phyloP scores from a whole-genome alignment of 163 green algal species.

The Chlorella variabilis region DNA sequence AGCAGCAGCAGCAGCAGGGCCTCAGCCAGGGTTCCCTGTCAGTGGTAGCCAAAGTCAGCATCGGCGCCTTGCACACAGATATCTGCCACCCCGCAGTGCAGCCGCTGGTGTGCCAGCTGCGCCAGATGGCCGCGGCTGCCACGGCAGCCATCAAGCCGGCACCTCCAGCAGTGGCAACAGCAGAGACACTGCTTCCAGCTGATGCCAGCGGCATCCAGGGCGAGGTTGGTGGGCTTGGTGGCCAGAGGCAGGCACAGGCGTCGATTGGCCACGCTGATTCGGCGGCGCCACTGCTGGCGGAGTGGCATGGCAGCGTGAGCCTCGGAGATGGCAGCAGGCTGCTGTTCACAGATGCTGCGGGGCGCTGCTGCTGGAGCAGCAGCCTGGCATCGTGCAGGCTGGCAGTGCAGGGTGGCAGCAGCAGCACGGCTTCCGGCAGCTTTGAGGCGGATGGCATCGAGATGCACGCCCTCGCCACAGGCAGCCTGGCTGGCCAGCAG shows the following conservation, averaged over 20 bases:
- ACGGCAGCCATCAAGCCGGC: background rate
- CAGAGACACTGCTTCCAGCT: no score
- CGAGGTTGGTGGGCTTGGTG: no score
- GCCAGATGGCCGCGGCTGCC: background rate
- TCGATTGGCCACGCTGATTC: background rate
- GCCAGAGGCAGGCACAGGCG: no score
- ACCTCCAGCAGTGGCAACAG: background rate
- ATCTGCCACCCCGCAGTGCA: constrained; percentile 21
- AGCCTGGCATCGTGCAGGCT: constrained; percentile 31
- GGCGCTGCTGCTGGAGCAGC: constrained; percentile 31
- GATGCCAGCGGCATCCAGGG: no score
- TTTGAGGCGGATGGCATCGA: constrained; percentile 33
- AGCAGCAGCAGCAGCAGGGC: background rate
- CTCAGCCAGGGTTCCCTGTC: background rate
- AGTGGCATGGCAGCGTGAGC: constrained; percentile 13
- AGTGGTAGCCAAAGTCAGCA: background rate
- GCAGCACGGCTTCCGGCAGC: background rate
- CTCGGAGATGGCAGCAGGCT: constrained; percentile 47
- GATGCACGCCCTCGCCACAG: constrained; percentile 12
- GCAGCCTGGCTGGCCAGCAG: background rate
- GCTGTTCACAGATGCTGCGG: constrained; percentile 36
- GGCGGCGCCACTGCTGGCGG: background rate
- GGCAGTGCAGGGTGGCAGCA: constrained; percentile 12
- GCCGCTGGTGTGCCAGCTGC: constrained; percentile 16
- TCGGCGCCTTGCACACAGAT: constrained; percentile 19